phyloP scores from a whole-genome alignment of 352 stramenopile species.

The Globisporangium lucens region DNA sequence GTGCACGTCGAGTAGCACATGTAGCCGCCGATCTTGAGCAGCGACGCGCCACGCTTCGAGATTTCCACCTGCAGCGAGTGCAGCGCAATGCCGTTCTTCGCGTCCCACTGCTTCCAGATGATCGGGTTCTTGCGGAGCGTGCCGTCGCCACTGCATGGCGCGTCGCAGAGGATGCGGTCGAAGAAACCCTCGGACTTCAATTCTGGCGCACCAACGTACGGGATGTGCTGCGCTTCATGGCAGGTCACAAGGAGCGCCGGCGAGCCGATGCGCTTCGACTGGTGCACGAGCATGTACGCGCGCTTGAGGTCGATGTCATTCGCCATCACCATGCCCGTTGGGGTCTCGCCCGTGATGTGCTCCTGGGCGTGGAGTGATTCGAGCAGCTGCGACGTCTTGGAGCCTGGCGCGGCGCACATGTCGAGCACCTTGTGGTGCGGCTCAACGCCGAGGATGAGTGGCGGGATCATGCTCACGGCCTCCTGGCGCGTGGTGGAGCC shows the following conservation, averaged over 20 bases:
- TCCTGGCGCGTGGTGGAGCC: slow-evolving; percentile 98
- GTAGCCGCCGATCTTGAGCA: slow-evolving; percentile 91
- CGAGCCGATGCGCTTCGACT: slow-evolving; percentile 94
- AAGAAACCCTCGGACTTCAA: slow-evolving; percentile 86
- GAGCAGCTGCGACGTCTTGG: slow-evolving; percentile 98
- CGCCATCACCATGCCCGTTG: slow-evolving; percentile 92
- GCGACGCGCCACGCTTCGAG: slow-evolving; percentile 86
- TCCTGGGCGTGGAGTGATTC: slow-evolving; percentile 90
- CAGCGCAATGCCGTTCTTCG: slow-evolving; percentile 88
- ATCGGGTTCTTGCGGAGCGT: slow-evolving; percentile 98
- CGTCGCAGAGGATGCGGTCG: slow-evolving; percentile 98
- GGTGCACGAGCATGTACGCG: slow-evolving; percentile 98
- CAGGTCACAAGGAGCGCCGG: slow-evolving; percentile 94
- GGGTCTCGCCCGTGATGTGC: slow-evolving; percentile 67
- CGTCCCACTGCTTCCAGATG: slow-evolving; percentile 94
- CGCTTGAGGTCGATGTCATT: slow-evolving; percentile 97
- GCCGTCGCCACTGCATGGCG: slow-evolving; percentile 98
- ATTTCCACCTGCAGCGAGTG: slow-evolving; percentile 97
- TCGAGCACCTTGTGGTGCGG: slow-evolving; percentile 94
- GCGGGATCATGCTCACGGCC: slow-evolving; percentile 98
- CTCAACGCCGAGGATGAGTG: slow-evolving; percentile 94
- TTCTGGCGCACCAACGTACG: slow-evolving; percentile 77
- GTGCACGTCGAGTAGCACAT: slow-evolving; percentile 98
- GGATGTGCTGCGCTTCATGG: slow-evolving; percentile 96
- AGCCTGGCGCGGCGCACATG: slow-evolving; percentile 98